phyloP scores from a whole-genome alignment of 306 rosid genomes.

The Sphenostylis stenocarpa region DNA sequence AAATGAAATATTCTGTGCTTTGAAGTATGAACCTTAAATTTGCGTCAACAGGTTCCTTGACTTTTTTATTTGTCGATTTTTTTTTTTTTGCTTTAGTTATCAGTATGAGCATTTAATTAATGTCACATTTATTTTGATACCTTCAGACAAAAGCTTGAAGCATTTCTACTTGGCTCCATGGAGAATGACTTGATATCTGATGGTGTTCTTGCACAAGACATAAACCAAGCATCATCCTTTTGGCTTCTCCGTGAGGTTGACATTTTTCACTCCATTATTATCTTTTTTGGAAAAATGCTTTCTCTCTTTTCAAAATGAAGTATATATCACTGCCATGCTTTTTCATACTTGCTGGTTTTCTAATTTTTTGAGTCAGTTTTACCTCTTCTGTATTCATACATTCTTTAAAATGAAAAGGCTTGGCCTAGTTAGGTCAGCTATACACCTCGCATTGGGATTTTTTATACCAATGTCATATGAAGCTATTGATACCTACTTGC shows the following conservation, averaged over 20 bases:
- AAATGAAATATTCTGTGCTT: slow-evolving; percentile 18
- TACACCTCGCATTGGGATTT: neutral
- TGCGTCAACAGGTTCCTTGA: slow-evolving; percentile 3
- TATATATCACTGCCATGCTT: neutral
- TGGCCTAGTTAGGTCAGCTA: slow-evolving; percentile 6
- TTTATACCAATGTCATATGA: neutral
- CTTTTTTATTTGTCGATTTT: neutral
- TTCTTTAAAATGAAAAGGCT: neutral
- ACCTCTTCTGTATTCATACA: neutral
- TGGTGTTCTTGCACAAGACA: slow-evolving; percentile 93
- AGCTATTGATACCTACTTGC: neutral
- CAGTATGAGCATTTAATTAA: slow-evolving; percentile 1
- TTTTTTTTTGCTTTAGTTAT: neutral
- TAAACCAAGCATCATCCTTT: slow-evolving; percentile 88
- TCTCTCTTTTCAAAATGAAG: slow-evolving; percentile 24
- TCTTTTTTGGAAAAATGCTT: slow-evolving; percentile 11
- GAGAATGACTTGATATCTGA: slow-evolving; percentile 86
- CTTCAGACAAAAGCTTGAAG: slow-evolving; percentile 93
- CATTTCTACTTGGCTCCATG: slow-evolving; percentile 79
- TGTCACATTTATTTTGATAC: slow-evolving; percentile 32
- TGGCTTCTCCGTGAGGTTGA: slow-evolving; percentile 91
- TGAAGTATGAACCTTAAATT: neutral
- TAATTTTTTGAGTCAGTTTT: neutral
- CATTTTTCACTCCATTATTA: slow-evolving; percentile 25
- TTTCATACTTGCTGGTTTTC: slow-evolving; percentile 3